Percentiles rank a stretch among this genome's conserved stretches.
phyloP scores from a whole-genome alignment of 768 basidiomycete species.

The Russula vinacea region DNA sequence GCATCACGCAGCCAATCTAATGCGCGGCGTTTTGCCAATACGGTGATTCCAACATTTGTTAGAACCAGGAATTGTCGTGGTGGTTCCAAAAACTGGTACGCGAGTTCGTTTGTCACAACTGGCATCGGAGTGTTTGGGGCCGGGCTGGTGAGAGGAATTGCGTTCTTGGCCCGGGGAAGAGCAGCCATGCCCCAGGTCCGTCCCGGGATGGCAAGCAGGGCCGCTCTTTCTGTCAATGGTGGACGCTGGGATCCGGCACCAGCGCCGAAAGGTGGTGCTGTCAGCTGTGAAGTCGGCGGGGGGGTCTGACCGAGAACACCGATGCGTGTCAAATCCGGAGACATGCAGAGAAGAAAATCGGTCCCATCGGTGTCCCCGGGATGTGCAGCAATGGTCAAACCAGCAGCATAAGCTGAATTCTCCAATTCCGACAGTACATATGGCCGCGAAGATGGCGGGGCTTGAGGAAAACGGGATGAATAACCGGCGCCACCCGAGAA shows the following conservation, averaged over 20 bases:
- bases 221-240: constrained; percentile 73
- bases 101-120: constrained; percentile 71
- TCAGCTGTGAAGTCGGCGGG: constrained; percentile 42
- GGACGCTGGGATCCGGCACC: constrained; percentile 46
- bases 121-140: constrained; percentile 45
- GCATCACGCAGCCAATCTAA: constrained; percentile 81
- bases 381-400: constrained; percentile 68
- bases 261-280: constrained; percentile 40
- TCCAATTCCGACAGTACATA: constrained; percentile 59
- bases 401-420: constrained; percentile 61
- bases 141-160: constrained; percentile 37
- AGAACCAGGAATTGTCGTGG: constrained; percentile 82
- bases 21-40: constrained; percentile 76
- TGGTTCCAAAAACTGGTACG: constrained; percentile 71
- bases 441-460: constrained; percentile 50
- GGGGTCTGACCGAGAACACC: constrained; percentile 66
- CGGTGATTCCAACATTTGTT: constrained; percentile 81
- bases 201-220: constrained; percentile 74
- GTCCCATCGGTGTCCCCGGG: constrained; percentile 68
- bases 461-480: constrained; percentile 42
- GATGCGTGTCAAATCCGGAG: constrained; percentile 72
- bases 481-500: constrained; percentile 50
- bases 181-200: constrained; percentile 80
- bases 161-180: constrained; percentile 40
- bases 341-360: constrained; percentile 70